These are phyloP conservation scores for Claviceps monticola DNA, from an alignment of 2,329 filamentous ascomycete species.

Conservation along the genomic window DNA sequence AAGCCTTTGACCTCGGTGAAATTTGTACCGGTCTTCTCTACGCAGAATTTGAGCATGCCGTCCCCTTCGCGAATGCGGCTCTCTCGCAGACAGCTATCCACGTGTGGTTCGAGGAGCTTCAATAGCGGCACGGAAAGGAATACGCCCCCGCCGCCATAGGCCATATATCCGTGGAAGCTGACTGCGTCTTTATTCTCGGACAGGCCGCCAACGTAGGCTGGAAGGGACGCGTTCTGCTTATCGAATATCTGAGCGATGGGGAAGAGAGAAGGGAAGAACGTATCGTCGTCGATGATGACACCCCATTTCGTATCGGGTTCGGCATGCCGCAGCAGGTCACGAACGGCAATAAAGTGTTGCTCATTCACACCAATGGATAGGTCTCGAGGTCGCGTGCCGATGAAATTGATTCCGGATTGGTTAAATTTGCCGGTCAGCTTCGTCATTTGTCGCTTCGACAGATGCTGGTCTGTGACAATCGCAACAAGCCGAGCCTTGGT, in stretches of 20 bases:
- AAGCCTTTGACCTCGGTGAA: constrained; percentile 42
- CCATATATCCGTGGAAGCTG: constrained; percentile 41
- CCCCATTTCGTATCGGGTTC: constrained; percentile 37
- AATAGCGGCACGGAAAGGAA: constrained; percentile 42
- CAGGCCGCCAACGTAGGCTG: constrained; percentile 41
- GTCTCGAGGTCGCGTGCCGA: constrained; percentile 20
- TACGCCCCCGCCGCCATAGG: constrained; percentile 45
- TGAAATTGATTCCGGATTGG: constrained; percentile 20
- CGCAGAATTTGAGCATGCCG: constrained; percentile 41
- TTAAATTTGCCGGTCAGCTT: constrained; percentile 15
- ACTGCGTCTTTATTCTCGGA: constrained; percentile 42
- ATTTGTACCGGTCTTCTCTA: constrained; percentile 37
- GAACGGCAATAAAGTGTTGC: constrained; percentile 43
- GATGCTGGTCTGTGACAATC: constrained; percentile 28
- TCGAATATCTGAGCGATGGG: constrained; percentile 33
- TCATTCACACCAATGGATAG: constrained; percentile 29
- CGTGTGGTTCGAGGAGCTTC: constrained; percentile 29
- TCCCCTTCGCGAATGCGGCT: constrained; percentile 33
- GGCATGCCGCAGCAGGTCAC: constrained; percentile 31
- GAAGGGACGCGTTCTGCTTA: constrained; percentile 32
- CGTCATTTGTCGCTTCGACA: constrained; percentile 12
- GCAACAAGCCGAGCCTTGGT: constrained; percentile 38
- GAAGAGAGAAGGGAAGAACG: constrained; percentile 44
- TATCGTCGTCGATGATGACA: constrained; percentile 48
- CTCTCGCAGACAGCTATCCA: constrained; percentile 33